Evolutionary conservation across 306 rosid species (phyloP).

Genomic region (Ceratonia siliqua): DNA sequence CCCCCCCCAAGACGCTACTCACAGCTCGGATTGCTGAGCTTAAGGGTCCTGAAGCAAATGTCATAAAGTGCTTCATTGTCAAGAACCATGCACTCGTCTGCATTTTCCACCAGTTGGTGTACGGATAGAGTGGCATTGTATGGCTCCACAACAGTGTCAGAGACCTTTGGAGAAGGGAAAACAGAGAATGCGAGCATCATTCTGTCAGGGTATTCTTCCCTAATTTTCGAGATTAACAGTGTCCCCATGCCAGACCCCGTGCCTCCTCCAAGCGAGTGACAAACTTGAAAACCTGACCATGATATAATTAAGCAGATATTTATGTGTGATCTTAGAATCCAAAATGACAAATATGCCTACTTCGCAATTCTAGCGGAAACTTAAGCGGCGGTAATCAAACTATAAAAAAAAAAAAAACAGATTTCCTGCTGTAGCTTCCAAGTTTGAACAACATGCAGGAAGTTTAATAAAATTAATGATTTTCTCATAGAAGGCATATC

Average conservation of each 20-base stretch:
- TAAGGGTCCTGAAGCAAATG: constrained; percentile 91
- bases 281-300: constrained; percentile 84
- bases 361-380: neutral
- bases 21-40: constrained; percentile 98
- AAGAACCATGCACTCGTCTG: constrained; percentile 97
- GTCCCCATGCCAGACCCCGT: constrained; percentile 98
- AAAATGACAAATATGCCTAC: neutral
- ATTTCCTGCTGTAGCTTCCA: neutral
- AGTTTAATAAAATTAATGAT: neutral
- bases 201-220: constrained; percentile 93
- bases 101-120: constrained; percentile 92
- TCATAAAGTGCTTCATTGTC: constrained; percentile 95
- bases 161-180: constrained; percentile 94
- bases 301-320: neutral
- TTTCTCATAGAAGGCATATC: neutral
- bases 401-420: neutral
- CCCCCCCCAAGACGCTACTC: too few species aligned
- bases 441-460: neutral
- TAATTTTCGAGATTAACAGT: constrained; percentile 79
- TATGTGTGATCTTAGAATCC: neutral
- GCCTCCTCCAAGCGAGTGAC: constrained; percentile 97
- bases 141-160: constrained; percentile 98
- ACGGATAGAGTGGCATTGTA: constrained; percentile 92
- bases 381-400: neutral
- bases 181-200: constrained; percentile 97